Conservation (phyloP, 441 rosid species). For the Erodium chrysanthum region DNA sequence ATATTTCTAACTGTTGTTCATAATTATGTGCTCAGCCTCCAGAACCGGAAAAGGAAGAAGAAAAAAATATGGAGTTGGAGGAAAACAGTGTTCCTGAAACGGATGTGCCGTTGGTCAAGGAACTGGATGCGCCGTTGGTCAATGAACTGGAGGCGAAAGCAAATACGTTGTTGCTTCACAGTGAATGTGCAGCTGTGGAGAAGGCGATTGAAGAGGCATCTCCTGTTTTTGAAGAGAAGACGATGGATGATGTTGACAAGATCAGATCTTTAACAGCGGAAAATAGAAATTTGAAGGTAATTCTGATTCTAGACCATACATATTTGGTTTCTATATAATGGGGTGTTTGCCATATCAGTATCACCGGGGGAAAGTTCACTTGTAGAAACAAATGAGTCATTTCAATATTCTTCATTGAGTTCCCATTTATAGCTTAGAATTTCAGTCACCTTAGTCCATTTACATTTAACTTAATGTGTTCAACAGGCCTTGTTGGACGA, state of each 20-base stretch:
- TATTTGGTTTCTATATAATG: background rate
- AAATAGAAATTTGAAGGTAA: conserved; percentile 66
- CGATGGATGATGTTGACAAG: conserved; percentile 80
- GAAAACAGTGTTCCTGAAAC: conserved; percentile 59
- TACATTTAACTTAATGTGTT: background rate
- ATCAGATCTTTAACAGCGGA: conserved; percentile 59
- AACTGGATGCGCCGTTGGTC: conserved; percentile 20
- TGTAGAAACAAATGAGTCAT: background rate
- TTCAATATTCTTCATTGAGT: background rate
- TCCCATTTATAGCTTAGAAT: background rate
- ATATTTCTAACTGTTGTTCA: conserved; percentile 13
- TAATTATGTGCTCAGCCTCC: conserved; percentile 12
- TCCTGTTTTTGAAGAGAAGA: conserved; percentile 64
- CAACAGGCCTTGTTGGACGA: conserved; percentile 46
- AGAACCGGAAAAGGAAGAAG: conserved; percentile 65
- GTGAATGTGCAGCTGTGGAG: conserved; percentile 16
- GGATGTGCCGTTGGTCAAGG: conserved; percentile 38
- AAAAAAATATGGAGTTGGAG: conserved; percentile 57
- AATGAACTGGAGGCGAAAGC: conserved; percentile 32
- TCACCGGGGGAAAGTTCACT: background rate
- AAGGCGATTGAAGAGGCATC: conserved; percentile 80
- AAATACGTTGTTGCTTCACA: background rate
- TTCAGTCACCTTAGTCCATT: background rate
- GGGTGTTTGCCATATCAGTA: background rate
- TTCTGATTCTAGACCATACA: background rate